phyloP scores from a whole-genome alignment of 352 stramenopile species.

The Phytopythium vexans region DNA sequence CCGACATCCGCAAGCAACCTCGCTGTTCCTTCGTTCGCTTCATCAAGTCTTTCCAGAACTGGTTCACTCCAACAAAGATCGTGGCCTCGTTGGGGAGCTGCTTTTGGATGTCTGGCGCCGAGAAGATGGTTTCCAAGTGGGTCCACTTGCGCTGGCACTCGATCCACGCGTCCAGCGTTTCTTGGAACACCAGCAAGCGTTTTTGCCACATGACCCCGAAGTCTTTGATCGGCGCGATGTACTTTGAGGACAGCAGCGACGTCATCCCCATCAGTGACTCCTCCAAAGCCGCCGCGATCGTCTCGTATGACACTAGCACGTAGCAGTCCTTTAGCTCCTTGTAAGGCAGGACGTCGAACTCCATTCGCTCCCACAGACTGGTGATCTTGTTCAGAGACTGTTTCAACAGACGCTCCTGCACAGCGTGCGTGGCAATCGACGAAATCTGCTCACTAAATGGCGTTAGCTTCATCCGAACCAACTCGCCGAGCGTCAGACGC shows the following conservation, averaged over 20 bases:
- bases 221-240: conserved; percentile 78
- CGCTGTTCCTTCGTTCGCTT: conserved; percentile 52
- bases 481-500: conserved; percentile 67
- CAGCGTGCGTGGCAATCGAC: conserved; percentile 80
- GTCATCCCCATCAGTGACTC: conserved; percentile 91
- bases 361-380: conserved; percentile 70
- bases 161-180: conserved; percentile 78
- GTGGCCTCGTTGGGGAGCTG: conserved; percentile 68
- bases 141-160: conserved; percentile 81
- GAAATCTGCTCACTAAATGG: conserved; percentile 77
- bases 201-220: conserved; percentile 64
- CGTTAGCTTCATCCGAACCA: conserved; percentile 80
- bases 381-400: conserved; percentile 89
- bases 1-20: conserved; percentile 65
- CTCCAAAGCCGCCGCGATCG: conserved; percentile 80
- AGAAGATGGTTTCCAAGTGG: conserved; percentile 84
- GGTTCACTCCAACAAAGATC: conserved; percentile 58
- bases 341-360: conserved; percentile 88
- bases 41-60: conserved; percentile 85
- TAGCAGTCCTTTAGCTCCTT: conserved; percentile 90
- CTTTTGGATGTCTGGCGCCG: conserved; percentile 77
- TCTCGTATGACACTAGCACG: conserved; percentile 76
- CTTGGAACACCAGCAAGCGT: conserved; percentile 70
- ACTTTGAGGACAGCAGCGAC: conserved; percentile 87
- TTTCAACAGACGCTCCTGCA: conserved; percentile 85